These are phyloP conservation scores for Colletotrichum plurivorum DNA, from an alignment of 2,329 filamentous ascomycete species.

Conservation along the genomic window DNA sequence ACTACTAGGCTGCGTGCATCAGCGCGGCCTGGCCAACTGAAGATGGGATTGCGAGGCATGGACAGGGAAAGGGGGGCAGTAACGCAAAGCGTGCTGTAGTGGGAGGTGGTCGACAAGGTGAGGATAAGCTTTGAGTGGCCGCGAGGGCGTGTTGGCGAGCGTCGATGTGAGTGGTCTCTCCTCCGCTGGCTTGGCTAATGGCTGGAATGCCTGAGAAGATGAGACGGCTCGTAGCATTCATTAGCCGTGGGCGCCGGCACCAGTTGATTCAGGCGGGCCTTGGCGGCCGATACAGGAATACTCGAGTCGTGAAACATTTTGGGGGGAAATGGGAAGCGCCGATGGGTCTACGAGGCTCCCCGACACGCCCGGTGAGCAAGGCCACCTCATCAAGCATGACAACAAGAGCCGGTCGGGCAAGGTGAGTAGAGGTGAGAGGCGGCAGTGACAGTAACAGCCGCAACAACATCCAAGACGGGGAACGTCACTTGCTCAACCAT, in stretches of 20 bases:
- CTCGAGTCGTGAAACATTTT: constrained; percentile 36
- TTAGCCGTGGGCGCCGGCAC: constrained; percentile 17
- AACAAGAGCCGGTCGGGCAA: neutral
- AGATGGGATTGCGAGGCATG: no score
- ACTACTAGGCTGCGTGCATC: no score
- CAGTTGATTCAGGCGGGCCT: constrained; percentile 33
- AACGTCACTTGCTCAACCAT: neutral
- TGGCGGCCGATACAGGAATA: constrained; percentile 31
- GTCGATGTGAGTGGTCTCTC: constrained; percentile 30
- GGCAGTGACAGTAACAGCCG: neutral
- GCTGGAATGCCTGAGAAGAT: constrained; percentile 38
- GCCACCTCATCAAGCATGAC: neutral
- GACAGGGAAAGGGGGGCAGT: neutral
- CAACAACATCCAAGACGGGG: neutral
- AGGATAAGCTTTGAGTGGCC: constrained; percentile 32
- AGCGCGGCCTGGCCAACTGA: no score
- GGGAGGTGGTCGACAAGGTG: neutral
- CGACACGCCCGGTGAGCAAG: constrained; percentile 27
- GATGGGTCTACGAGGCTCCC: constrained; percentile 35
- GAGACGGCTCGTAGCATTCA: constrained; percentile 23
- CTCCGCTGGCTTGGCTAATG: constrained; percentile 28
- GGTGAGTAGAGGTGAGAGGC: neutral
- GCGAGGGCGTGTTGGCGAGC: constrained; percentile 34
- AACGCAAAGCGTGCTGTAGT: constrained; percentile 2
- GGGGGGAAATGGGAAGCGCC: constrained; percentile 30